Evolutionary conservation across 2,329 filamentous ascomycete species (phyloP).

Genomic region (Aureobasidium sp.): DNA sequence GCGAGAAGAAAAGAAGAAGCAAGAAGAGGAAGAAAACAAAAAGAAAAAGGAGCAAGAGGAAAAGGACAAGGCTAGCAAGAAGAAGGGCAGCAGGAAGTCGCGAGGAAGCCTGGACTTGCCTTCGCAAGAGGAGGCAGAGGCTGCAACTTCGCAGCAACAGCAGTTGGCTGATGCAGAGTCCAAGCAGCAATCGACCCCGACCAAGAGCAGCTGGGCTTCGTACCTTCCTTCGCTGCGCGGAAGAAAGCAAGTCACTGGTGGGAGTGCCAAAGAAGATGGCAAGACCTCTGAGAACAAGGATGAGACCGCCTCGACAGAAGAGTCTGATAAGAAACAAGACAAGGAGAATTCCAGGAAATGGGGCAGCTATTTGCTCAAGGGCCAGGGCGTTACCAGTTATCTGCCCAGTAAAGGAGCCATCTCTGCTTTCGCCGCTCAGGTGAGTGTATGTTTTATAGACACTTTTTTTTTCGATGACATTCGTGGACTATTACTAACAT

Average conservation of each 20-base stretch:
- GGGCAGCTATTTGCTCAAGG: slow-evolving; percentile 42
- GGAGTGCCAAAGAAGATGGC: slow-evolving; percentile 17
- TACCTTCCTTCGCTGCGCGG: slow-evolving; percentile 19
- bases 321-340: slow-evolving; percentile 23
- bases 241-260: slow-evolving; percentile 18
- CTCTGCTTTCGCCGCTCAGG: slow-evolving; percentile 38
- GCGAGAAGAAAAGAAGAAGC: slow-evolving; percentile 16
- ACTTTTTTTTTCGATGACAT: neutral
- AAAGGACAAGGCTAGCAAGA: slow-evolving; percentile 9
- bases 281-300: slow-evolving; percentile 18
- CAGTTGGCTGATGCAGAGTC: neutral
- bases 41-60: slow-evolving; percentile 20
- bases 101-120: slow-evolving; percentile 15
- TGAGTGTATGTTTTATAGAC: slow-evolving; percentile 18
- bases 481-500: neutral
- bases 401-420: slow-evolving; percentile 39
- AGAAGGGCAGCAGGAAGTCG: slow-evolving; percentile 7
- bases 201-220: slow-evolving; percentile 17
- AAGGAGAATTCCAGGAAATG: slow-evolving; percentile 36
- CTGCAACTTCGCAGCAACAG: neutral
- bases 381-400: slow-evolving; percentile 42
- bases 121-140: slow-evolving; percentile 18
- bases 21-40: neutral
- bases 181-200: slow-evolving; percentile 2
- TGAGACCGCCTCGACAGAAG: slow-evolving; percentile 21